Conservation (phyloP, 305 asterid genomes). For the Fraxinus sp. region DNA sequence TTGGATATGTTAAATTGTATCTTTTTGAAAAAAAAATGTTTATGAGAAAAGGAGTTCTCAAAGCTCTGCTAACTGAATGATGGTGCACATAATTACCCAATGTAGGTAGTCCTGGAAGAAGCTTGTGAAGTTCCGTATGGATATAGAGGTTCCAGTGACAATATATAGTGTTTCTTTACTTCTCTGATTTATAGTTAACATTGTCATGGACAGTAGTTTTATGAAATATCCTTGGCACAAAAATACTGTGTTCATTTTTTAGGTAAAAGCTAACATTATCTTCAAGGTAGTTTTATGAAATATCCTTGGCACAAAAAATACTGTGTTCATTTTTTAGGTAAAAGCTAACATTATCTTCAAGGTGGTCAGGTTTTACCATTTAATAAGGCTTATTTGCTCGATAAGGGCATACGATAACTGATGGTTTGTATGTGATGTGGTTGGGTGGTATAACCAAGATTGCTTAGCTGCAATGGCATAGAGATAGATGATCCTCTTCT, state of each 20-base stretch:
- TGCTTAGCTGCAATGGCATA: conserved; percentile 21
- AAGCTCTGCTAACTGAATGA: conserved; percentile 12
- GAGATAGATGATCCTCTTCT: conserved; percentile 21
- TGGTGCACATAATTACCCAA: neutral
- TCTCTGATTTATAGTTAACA: conserved; percentile 3
- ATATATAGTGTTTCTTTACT: conserved; percentile 12
- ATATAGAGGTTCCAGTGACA: neutral
- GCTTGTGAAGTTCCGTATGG: neutral
- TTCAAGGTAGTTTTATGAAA: conserved; percentile 6
- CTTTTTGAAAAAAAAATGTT: neutral
- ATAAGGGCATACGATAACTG: conserved; percentile 14
- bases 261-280: neutral
- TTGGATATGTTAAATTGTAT: conserved; percentile 1
- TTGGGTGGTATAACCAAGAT: conserved; percentile 23
- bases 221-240: neutral
- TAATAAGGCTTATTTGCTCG: conserved; percentile 10
- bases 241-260: neutral
- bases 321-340: conserved; percentile 3
- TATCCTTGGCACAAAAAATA: neutral
- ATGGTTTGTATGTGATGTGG: conserved; percentile 20
- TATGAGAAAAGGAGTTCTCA: neutral
- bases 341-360: neutral
- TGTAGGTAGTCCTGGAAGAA: neutral
- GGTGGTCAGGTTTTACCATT: conserved; percentile 10
- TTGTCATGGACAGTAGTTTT: conserved; percentile 15